A percentile compares a stretch with the other conserved stretches of the same genome.
These are phyloP conservation scores for Exophiala lecanii-corni DNA, from an alignment of 2,329 filamentous ascomycete species.

Conservation along the genomic window DNA sequence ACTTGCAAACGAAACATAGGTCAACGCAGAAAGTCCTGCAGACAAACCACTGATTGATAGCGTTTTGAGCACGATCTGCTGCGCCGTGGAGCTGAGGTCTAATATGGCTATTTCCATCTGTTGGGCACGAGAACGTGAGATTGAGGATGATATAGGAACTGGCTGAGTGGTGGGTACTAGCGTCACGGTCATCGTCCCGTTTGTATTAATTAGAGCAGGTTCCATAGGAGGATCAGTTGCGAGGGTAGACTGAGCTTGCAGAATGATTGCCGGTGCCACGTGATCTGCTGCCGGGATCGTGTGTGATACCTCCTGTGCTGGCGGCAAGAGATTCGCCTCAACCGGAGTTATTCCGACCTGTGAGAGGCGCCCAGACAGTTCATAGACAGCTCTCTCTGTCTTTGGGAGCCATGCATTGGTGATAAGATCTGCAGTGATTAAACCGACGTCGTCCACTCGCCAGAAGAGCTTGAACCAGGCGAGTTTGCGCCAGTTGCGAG, in stretches of 20 bases:
- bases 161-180: constrained; percentile 18
- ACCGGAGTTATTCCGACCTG: constrained; percentile 48
- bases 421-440: constrained; percentile 76
- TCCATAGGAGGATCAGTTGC: constrained; percentile 13
- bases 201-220: constrained; percentile 24
- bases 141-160: constrained; percentile 67
- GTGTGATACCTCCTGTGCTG: background rate
- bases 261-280: constrained; percentile 4
- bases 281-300: background rate
- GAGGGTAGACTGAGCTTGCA: constrained; percentile 18
- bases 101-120: constrained; percentile 64
- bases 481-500: constrained; percentile 72
- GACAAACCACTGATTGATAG: constrained; percentile 57
- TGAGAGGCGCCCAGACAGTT: constrained; percentile 70
- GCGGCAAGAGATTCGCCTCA: background rate
- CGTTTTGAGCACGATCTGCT: constrained; percentile 70
- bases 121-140: constrained; percentile 64
- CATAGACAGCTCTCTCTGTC: constrained; percentile 78
- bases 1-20: constrained; percentile 51
- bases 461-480: constrained; percentile 95
- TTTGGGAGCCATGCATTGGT: constrained; percentile 69
- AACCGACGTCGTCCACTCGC: constrained; percentile 85
- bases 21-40: constrained; percentile 53
- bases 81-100: constrained; percentile 66
- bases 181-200: constrained; percentile 17